Base-by-base conservation (phyloP, 257 asterid species). In the Ehretia macrophylla region DNA sequence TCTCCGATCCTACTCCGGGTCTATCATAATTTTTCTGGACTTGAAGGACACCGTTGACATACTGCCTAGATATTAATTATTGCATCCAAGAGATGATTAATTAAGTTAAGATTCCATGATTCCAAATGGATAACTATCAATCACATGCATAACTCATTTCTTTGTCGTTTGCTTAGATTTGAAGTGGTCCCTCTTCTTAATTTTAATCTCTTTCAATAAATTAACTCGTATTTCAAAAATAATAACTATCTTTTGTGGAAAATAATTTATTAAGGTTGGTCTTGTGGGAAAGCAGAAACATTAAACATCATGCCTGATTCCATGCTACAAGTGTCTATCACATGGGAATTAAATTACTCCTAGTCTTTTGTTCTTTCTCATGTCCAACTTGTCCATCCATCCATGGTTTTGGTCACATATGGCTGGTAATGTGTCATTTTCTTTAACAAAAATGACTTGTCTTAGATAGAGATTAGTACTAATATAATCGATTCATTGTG, bases 91-190 rank as follows among this genome's bases (percentile, higher is more conserved):
- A 16, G 19, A 20, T 8, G 11, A 14, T 50, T 38, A 58, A 32
- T 18, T 62, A n/a, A n/a, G n/a, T n/a, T n/a, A n/a, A n/a, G 50
- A 63, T 62, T 69, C 10, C 39, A 37, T 53, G 18, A 17, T 67
- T 51, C 60, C 50, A 52, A 58, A 32, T 48, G 45, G 11, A n/a
- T 17, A 37, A 40, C 53, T 48, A 52, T 27, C 59, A 40, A 6
- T 69, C 74, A 69, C 65, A 58, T 58, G 66, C 39, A 64, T 27
- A 14, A 27, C 70, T 46, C 58, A n/a, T 53, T 11, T 27, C 6
- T 58, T 58, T 70, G 63, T 58, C 63, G 14, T 47, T 58, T 35
- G 21, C 63, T 55, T 11, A 47, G 35, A 22, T 10, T 35, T 55
- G 23, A 17, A 17, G 14, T 35, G 55, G 17, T 4, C n/a, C 5